Evolutionary conservation across 169 alveolate genomes (phyloP).

Genomic region (Plasmodium coatneyi): DNA sequence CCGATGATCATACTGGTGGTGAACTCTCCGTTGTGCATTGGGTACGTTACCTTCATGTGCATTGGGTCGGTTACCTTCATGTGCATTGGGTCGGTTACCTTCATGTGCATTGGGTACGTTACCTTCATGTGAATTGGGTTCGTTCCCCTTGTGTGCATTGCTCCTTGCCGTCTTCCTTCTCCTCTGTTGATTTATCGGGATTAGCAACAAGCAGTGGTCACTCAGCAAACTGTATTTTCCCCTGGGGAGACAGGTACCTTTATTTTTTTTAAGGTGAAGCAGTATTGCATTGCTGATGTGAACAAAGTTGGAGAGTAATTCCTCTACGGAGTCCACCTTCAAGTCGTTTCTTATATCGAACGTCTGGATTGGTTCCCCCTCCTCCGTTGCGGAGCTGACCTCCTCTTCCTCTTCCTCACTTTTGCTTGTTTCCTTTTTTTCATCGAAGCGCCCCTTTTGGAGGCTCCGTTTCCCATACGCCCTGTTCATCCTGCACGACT

Average conservation of each 20-base stretch:
- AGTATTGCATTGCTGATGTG: constrained; percentile 1
- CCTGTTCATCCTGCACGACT: not conserved
- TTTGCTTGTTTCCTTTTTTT: not conserved
- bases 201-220: constrained; percentile 16
- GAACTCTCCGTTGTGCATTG: not conserved
- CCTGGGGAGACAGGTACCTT: not conserved
- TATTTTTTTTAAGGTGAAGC: not conserved
- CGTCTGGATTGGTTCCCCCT: not conserved
- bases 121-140: not conserved
- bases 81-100: too few relatives aligned
- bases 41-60: not conserved
- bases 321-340: not conserved
- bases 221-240: not conserved
- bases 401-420: not conserved
- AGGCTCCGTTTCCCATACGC: not conserved
- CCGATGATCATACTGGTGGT: not conserved
- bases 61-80: too few relatives aligned
- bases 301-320: not conserved
- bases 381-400: not conserved
- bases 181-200: not conserved
- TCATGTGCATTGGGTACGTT: too few relatives aligned
- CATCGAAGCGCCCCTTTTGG: not conserved
- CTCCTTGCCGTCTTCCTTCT: not conserved
- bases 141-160: not conserved
- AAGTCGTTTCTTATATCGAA: not conserved